Evolutionary conservation across 371 early-diverging fungal genomes (phyloP), one percentile per base, ranked within the genome.

Genomic region (Homolaphlyctis polyrhiza): DNA sequence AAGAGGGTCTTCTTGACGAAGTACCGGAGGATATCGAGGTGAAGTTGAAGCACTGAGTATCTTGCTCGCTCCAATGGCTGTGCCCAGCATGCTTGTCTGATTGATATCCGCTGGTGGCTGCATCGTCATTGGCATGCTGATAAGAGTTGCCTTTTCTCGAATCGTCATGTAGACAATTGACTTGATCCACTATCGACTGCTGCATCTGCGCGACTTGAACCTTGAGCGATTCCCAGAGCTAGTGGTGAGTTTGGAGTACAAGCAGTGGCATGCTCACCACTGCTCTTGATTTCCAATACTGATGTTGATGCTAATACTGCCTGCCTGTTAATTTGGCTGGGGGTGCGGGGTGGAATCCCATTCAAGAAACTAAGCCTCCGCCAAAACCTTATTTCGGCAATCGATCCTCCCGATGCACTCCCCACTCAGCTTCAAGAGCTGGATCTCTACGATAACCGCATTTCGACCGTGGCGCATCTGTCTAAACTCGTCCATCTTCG

Each of bases 391-490:
- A 82, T 98, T 55, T 71, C 84, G 18, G 83, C 86, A 65, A 91
- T 97, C 62, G 69, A 75, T 34, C 87, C 88, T 1, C 59, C 96
- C 6, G 83, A 87, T 13, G 58, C 57, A 1, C 70, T 91, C 36
- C 61, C 66, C 8, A 18, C 1, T n/a, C 23, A 16, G 0, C 75
- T 96, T 36, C 70, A 67, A 16, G 95, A 94, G 58, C 74, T 96
- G 58, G 97, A 96, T 63, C 73, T 96, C n/a, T 96, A 97, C 69
- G 97, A 97, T 72, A 97, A 97, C 82, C 88, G 91, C 32, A 88
- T 97, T 48, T 80, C 84, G 21, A 79, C 81, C 54, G 83, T 95
- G 23, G 84, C 88, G 51, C 86, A 87, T 8, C 65, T 95, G 2
- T 80, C 82, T 32, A 36, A n/a, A 32, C 25, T 34, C 23, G 39